Conservation (phyloP, 352 stramenopile species). For the Phytopythium litorale region DNA sequence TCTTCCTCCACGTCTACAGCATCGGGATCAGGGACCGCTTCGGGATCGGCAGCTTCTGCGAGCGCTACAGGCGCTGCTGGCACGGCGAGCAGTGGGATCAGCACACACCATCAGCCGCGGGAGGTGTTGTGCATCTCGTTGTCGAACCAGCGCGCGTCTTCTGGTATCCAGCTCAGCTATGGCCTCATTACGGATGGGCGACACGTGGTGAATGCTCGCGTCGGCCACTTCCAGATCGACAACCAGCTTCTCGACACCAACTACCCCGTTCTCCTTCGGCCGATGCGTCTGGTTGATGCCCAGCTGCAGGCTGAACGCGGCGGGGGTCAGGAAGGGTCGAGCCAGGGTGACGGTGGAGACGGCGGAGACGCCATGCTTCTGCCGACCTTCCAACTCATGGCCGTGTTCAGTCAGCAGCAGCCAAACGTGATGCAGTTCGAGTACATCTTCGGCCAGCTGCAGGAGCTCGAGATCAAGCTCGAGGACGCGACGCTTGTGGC, state of each 20-base stretch:
- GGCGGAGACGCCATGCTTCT: slow-evolving; percentile 36
- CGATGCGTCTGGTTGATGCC: slow-evolving; percentile 60
- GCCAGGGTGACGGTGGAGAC: slow-evolving; percentile 17
- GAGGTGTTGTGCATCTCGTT: slow-evolving; percentile 77
- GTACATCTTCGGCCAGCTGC: slow-evolving; percentile 84
- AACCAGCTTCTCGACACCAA: slow-evolving; percentile 85
- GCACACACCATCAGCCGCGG: slow-evolving; percentile 32
- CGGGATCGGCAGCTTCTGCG: not conserved
- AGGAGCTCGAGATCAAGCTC: slow-evolving; percentile 85
- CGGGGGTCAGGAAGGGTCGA: slow-evolving; percentile 8
- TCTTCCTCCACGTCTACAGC: slow-evolving; percentile 22
- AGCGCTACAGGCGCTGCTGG: slow-evolving; percentile 6
- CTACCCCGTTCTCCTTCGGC: slow-evolving; percentile 72
- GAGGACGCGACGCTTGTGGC: slow-evolving; percentile 78
- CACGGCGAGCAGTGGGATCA: not conserved
- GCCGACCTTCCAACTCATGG: slow-evolving; percentile 80
- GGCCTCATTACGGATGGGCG: slow-evolving; percentile 59
- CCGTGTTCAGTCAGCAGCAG: slow-evolving; percentile 57
- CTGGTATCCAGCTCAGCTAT: slow-evolving; percentile 77
- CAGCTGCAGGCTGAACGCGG: slow-evolving; percentile 66
- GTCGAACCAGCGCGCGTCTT: slow-evolving; percentile 60
- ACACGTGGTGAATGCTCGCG: slow-evolving; percentile 70
- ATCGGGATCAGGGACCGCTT: not conserved
- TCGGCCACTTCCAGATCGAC: slow-evolving; percentile 82
- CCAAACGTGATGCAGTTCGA: slow-evolving; percentile 74